phyloP scores from a whole-genome alignment of 2,329 filamentous ascomycete species.

The Capronia epimyces region DNA sequence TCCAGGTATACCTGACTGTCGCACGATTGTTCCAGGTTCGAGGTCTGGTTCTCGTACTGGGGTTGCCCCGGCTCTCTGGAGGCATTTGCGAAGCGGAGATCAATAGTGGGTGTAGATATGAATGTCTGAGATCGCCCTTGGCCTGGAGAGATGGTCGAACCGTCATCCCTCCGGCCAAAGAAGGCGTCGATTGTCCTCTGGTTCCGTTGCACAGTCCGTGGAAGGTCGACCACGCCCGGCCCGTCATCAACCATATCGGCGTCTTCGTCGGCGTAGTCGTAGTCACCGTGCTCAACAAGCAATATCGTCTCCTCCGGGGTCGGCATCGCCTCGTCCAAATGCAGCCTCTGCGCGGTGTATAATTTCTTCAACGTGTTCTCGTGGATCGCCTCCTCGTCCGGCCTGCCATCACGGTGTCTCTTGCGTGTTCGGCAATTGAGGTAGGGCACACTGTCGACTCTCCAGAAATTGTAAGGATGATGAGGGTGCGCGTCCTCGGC shows the following conservation, averaged over 20 bases:
- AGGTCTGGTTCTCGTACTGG: not conserved
- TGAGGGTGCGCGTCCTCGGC: slow-evolving; percentile 1
- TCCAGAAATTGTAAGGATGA: slow-evolving; percentile 4
- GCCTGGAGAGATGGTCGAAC: not conserved
- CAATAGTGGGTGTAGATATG: not conserved
- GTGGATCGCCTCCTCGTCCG: slow-evolving; percentile 48
- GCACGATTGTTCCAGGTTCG: not conserved
- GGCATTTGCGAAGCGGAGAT: not conserved
- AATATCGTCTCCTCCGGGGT: slow-evolving; percentile 10
- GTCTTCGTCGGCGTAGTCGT: slow-evolving; percentile 3
- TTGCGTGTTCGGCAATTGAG: slow-evolving; percentile 56
- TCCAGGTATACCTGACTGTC: not conserved
- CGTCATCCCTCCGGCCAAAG: slow-evolving; percentile 8
- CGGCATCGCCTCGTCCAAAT: slow-evolving; percentile 21
- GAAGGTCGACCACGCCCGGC: not conserved
- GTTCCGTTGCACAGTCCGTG: slow-evolving; percentile 7
- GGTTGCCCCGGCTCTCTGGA: not conserved
- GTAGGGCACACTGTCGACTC: slow-evolving; percentile 30
- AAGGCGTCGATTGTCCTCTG: slow-evolving; percentile 23
- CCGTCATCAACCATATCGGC: slow-evolving; percentile 13
- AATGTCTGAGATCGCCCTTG: not conserved
- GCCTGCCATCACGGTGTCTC: slow-evolving; percentile 53
- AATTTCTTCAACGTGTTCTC: slow-evolving; percentile 27
- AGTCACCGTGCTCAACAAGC: not conserved
- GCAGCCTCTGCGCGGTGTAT: slow-evolving; percentile 25